Percentiles rank a stretch among this genome's conserved stretches.
phyloP scores from a whole-genome alignment of 148 eudicot species.

The Linanthus parryae region DNA sequence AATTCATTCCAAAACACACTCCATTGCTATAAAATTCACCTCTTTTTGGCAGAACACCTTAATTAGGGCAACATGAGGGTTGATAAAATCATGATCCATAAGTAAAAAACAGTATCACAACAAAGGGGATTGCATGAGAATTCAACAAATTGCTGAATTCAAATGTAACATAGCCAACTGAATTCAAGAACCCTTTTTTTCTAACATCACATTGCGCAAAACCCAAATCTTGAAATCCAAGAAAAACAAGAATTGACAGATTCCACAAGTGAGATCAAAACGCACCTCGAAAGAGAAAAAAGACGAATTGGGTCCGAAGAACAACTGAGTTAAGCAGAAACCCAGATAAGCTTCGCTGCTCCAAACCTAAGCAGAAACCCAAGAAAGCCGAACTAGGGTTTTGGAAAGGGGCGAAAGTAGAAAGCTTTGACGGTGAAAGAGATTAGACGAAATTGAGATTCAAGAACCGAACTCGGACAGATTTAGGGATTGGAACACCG shows the following conservation, averaged over 20 bases:
- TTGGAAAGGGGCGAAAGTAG: neutral
- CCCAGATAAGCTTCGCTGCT: too few species aligned
- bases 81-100: neutral
- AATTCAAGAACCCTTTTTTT: neutral
- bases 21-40: too few species aligned
- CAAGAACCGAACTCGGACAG: slow-evolving; percentile 1
- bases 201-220: neutral
- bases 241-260: neutral
- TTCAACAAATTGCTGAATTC: neutral
- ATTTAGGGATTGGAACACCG: slow-evolving; percentile 13
- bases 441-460: neutral
- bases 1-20: too few species aligned
- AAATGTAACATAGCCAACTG: neutral
- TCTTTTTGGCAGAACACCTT: too few species aligned
- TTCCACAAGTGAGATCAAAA: slow-evolving; percentile 4
- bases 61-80: neutral
- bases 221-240: neutral
- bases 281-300: slow-evolving; percentile 8
- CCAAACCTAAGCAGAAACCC: neutral
- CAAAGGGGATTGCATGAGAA: neutral
- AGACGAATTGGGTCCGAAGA: neutral
- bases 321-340: neutral
- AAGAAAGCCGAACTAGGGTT: slow-evolving; percentile 23
- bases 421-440: neutral
- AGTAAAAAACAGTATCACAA: neutral